Evolutionary conservation across 1,139 yeast genomes (phyloP).

Genomic region (Candida sp.): DNA sequence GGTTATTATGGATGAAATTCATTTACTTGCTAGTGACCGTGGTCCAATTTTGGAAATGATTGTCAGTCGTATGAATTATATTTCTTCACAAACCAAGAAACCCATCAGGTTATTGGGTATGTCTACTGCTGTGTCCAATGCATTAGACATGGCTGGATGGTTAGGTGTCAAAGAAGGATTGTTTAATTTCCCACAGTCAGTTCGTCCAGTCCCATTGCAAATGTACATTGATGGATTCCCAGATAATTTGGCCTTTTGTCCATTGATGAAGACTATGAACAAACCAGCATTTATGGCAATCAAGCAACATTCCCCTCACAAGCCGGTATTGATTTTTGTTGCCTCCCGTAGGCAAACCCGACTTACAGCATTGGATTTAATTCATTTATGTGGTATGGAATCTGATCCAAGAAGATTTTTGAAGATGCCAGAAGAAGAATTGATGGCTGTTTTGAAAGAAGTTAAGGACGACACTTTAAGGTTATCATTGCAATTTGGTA

Average conservation of each 20-base stretch:
- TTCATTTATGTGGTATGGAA: slow-evolving; percentile 93
- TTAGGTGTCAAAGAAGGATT: slow-evolving; percentile 85
- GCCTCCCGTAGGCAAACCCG: slow-evolving; percentile 98
- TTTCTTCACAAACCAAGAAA: slow-evolving; percentile 69
- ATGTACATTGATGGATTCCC: slow-evolving; percentile 99
- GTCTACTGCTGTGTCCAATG: slow-evolving; percentile 98
- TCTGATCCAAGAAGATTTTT: slow-evolving; percentile 87
- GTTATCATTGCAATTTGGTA: slow-evolving; percentile 87
- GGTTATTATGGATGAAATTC: slow-evolving; percentile 98
- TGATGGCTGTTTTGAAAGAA: slow-evolving; percentile 54
- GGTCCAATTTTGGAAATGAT: slow-evolving; percentile 99
- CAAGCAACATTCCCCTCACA: slow-evolving; percentile 88
- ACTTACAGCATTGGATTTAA: slow-evolving; percentile 88
- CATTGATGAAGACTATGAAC: slow-evolving; percentile 97
- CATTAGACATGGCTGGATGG: slow-evolving; percentile 99
- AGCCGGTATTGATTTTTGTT: slow-evolving; percentile 92
- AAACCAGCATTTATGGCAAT: slow-evolving; percentile 97
- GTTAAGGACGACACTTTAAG: slow-evolving; percentile 90
- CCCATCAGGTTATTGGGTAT: slow-evolving; percentile 85
- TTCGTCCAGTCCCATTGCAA: slow-evolving; percentile 95
- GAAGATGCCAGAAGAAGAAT: slow-evolving; percentile 72
- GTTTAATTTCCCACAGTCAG: slow-evolving; percentile 92
- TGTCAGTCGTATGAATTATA: slow-evolving; percentile 96
- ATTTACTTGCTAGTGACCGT: slow-evolving; percentile 93
- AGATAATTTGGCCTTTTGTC: slow-evolving; percentile 90